Conservation (phyloP, 805 yeast genomes). For the Hanseniaspora mollemarum region DNA sequence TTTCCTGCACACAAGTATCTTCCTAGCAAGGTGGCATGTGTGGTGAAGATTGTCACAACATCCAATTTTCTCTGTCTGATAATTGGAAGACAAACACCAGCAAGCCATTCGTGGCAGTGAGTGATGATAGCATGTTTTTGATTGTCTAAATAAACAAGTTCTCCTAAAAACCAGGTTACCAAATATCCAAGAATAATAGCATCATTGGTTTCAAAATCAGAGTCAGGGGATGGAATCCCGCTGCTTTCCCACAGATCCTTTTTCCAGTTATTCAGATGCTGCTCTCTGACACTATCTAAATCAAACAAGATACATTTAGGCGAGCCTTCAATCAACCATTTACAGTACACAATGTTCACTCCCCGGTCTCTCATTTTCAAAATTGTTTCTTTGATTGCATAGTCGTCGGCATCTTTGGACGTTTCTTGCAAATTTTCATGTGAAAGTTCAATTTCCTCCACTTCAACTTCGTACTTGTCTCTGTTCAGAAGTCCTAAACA, state of each 20-base stretch:
- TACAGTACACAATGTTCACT: constrained; percentile 70
- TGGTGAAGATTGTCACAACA: constrained; percentile 89
- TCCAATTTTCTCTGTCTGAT: constrained; percentile 86
- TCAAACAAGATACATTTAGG: constrained; percentile 88
- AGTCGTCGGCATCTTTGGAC: constrained; percentile 21
- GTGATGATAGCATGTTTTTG: constrained; percentile 79
- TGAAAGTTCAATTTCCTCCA: constrained; percentile 56
- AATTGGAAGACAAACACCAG: constrained; percentile 88
- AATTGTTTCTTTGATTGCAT: constrained; percentile 46
- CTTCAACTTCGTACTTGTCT: constrained; percentile 64
- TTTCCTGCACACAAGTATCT: constrained; percentile 96
- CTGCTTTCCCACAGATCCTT: constrained; percentile 81
- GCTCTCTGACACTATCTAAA: constrained; percentile 43
- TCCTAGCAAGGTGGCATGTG: constrained; percentile 93
- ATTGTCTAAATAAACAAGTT: constrained; percentile 64
- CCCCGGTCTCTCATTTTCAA: constrained; percentile 77
- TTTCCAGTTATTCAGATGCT: constrained; percentile 82
- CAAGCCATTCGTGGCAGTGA: constrained; percentile 97
- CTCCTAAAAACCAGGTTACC: constrained; percentile 96
- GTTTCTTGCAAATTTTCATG: constrained; percentile 32
- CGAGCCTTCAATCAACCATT: constrained; percentile 97
- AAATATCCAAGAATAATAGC: constrained; percentile 86
- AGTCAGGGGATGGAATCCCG: constrained; percentile 87
- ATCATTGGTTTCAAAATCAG: constrained; percentile 79
- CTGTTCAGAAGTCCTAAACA: constrained; percentile 77